Evolutionary conservation across 2,329 filamentous ascomycete genomes (phyloP).

Genomic region (Helotiales sp.): DNA sequence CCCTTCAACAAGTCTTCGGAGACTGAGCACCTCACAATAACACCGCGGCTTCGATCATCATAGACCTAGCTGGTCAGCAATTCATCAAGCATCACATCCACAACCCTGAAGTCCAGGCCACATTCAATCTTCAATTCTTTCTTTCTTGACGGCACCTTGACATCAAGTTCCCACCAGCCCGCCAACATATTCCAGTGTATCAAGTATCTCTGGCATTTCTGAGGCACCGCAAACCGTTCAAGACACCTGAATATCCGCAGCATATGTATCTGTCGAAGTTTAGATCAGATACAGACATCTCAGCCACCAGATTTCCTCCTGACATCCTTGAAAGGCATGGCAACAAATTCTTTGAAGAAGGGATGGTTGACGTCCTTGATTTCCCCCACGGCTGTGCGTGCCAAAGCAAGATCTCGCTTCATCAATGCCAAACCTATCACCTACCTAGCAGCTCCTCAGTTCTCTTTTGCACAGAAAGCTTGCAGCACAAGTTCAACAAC

Average conservation of each 20-base stretch:
- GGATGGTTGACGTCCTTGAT: slow-evolving; percentile 5
- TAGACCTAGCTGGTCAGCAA: too few species aligned
- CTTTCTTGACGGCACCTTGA: neutral
- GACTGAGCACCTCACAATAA: too few species aligned
- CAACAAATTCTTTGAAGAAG: neutral
- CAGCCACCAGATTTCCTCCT: neutral
- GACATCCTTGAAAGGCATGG: neutral
- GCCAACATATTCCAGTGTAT: too few species aligned
- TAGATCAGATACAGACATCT: neutral
- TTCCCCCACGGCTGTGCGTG: neutral
- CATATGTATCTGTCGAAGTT: neutral
- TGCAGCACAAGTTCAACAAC: too few species aligned
- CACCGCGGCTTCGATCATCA: too few species aligned
- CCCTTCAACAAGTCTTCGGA: too few species aligned
- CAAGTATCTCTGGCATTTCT: too few species aligned
- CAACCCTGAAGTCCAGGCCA: too few species aligned
- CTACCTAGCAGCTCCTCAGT: neutral
- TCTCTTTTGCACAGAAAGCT: neutral
- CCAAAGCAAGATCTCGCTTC: neutral
- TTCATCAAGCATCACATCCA: too few species aligned
- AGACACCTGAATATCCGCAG: neutral
- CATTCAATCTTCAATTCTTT: too few species aligned
- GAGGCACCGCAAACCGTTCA: neutral
- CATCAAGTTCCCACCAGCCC: neutral
- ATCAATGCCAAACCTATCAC: neutral